Evolutionary conservation across 129 eudicot genomes (phyloP).

Genomic region (Ambrosia artemisiifolia): DNA sequence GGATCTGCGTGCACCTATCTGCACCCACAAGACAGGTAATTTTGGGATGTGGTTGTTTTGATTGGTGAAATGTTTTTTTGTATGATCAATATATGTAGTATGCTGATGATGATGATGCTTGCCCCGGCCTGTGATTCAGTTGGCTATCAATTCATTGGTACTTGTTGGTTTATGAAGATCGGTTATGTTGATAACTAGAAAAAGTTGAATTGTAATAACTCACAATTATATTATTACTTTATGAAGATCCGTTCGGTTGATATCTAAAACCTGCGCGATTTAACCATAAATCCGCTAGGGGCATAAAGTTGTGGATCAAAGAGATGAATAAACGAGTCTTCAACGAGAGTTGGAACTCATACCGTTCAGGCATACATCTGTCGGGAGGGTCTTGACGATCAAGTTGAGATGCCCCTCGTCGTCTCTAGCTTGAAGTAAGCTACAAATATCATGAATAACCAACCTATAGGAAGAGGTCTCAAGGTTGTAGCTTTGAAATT

Average conservation of each 20-base stretch:
- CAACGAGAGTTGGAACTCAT: too few species aligned
- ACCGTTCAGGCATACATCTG: too few species aligned
- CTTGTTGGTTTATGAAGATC: neutral
- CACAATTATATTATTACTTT: conserved; percentile 1
- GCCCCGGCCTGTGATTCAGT: conserved; percentile 27
- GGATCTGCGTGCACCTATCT: conserved; percentile 69
- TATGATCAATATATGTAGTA: conserved; percentile 28
- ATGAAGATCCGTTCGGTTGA: too few species aligned
- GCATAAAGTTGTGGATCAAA: too few species aligned
- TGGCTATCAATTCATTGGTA: conserved; percentile 3
- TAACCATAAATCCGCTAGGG: too few species aligned
- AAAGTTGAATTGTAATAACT: neutral
- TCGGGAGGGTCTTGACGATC: too few species aligned
- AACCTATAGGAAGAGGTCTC: too few species aligned
- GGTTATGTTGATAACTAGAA: conserved; percentile 7
- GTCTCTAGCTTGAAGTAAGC: too few species aligned
- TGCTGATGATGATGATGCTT: conserved; percentile 4
- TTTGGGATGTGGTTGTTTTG: conserved; percentile 12
- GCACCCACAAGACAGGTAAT: conserved; percentile 51
- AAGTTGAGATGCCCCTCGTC: too few species aligned
- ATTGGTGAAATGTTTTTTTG: conserved; percentile 31
- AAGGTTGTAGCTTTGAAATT: too few species aligned
- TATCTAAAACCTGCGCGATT: neutral
- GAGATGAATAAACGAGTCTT: too few species aligned
- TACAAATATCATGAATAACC: too few species aligned